Evolutionary conservation across 2,329 filamentous ascomycete genomes (phyloP).

Genomic region (Colletotrichum phormii): DNA sequence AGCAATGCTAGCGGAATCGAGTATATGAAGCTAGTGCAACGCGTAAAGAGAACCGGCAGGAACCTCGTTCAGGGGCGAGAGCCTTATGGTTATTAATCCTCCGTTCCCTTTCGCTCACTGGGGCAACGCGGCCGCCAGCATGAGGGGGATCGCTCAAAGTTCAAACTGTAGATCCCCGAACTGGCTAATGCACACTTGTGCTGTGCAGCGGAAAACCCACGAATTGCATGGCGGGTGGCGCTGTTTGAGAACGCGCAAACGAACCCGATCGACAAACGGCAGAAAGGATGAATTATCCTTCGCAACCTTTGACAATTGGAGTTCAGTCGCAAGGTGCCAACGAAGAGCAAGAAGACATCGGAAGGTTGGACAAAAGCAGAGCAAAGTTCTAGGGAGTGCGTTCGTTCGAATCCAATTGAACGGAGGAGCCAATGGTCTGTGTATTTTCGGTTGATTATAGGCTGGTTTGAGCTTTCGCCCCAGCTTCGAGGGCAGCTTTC

Average conservation of each 20-base stretch:
- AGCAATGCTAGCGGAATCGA: neutral
- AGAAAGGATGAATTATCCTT: neutral
- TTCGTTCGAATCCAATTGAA: constrained; percentile 24
- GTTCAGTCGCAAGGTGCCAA: neutral
- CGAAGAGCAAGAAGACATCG: neutral
- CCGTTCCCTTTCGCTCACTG: constrained; percentile 6
- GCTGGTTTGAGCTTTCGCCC: constrained; percentile 21
- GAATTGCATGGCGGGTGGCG: neutral
- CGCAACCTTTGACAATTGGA: neutral
- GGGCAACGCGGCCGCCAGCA: neutral
- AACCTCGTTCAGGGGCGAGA: neutral
- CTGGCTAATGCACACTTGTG: neutral
- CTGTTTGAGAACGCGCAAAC: neutral
- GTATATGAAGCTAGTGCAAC: neutral
- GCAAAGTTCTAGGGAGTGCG: neutral
- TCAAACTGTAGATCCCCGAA: neutral
- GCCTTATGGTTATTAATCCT: constrained; percentile 12
- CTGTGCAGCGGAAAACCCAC: neutral
- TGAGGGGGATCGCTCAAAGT: neutral
- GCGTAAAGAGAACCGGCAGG: neutral
- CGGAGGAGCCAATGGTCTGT: neutral
- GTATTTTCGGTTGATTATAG: neutral
- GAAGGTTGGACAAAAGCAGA: neutral
- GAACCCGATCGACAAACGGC: neutral
- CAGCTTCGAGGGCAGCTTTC: neutral